Percentiles rank a stretch among this genome's conserved stretches.
Conservation (phyloP, 2,329 filamentous ascomycete genomes). For the Byssothecium circinans region DNA sequence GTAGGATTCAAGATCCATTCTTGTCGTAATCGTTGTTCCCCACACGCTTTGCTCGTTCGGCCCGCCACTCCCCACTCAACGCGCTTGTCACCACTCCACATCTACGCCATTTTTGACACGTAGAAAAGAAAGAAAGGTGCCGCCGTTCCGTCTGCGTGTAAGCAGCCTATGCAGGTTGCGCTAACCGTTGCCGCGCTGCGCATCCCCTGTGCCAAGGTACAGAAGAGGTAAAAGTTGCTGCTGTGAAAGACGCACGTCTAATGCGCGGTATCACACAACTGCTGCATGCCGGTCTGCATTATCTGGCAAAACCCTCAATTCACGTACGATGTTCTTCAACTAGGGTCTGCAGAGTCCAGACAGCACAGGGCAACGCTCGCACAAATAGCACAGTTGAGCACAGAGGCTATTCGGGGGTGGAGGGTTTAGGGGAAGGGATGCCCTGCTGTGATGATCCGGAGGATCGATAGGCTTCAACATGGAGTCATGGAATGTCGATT, state of each 20-base stretch:
- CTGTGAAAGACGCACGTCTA: constrained; percentile 9
- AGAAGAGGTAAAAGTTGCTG: constrained; percentile 15
- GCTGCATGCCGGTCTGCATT: constrained; percentile 1
- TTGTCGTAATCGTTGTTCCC: not conserved
- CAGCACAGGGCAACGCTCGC: not conserved
- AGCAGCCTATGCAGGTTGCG: constrained; percentile 7
- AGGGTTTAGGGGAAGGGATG: not conserved
- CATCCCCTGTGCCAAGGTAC: constrained; percentile 21
- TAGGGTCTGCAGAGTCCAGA: not conserved
- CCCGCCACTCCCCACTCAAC: constrained; percentile 4
- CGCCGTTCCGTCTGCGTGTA: not conserved
- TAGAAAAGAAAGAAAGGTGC: not conserved
- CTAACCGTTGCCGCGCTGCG: constrained; percentile 16
- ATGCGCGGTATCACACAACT: not conserved
- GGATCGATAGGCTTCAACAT: not conserved
- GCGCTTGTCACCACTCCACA: not conserved
- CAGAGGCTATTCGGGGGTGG: not conserved
- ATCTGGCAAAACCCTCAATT: not conserved
- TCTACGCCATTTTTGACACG: constrained; percentile 2
- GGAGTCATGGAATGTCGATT: not conserved
- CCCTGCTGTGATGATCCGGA: not conserved
- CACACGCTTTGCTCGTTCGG: not conserved
- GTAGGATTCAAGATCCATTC: not conserved
- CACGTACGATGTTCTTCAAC: not conserved
- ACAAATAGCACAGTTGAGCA: not conserved